phyloP scores from a whole-genome alignment of 495 filamentous ascomycete genomes.

The Lophiostoma macrostomum region DNA sequence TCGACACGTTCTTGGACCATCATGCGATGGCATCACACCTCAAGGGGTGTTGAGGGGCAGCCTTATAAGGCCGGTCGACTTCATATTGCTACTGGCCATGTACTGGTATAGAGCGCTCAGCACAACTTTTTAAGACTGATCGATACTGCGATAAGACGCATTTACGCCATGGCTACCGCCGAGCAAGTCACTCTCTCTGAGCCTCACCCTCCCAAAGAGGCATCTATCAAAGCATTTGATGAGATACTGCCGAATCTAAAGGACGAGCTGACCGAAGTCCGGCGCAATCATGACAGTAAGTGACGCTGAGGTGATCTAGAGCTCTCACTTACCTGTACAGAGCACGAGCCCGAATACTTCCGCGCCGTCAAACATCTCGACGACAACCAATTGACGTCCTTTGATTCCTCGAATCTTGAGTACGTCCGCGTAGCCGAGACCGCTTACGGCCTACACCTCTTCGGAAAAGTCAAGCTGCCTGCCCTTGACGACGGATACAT shows the following conservation, averaged over 20 bases:
- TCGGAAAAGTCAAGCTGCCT: conserved; percentile 55
- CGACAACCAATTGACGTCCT: conserved; percentile 48
- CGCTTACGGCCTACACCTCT: conserved; percentile 56
- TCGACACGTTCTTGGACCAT: conserved; percentile 5
- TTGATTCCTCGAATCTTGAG: conserved; percentile 43
- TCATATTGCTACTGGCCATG: too few relatives aligned
- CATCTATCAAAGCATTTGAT: conserved; percentile 51
- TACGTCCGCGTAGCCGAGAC: conserved; percentile 51
- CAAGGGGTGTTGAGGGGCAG: conserved; percentile 20
- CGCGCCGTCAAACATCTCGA: conserved; percentile 45
- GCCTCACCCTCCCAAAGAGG: conserved; percentile 51
- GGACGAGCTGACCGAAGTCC: conserved; percentile 49
- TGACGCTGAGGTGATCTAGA: background rate
- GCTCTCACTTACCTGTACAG: conserved; percentile 1
- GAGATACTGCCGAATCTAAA: conserved; percentile 50
- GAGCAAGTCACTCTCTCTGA: conserved; percentile 51
- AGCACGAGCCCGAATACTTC: conserved; percentile 52
- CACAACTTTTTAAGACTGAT: background rate
- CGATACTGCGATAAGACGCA: background rate
- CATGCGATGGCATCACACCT: conserved; percentile 15
- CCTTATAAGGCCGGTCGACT: conserved; percentile 22
- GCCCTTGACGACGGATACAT: conserved; percentile 38
- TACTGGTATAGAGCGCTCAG: too few relatives aligned
- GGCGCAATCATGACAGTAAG: conserved; percentile 41
- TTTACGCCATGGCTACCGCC: conserved; percentile 47